Evolutionary conservation across 1,284 basidiomycete species (phyloP), one percentile per base, ranked within the genome.

Genomic region (Earliella scabrosa): DNA sequence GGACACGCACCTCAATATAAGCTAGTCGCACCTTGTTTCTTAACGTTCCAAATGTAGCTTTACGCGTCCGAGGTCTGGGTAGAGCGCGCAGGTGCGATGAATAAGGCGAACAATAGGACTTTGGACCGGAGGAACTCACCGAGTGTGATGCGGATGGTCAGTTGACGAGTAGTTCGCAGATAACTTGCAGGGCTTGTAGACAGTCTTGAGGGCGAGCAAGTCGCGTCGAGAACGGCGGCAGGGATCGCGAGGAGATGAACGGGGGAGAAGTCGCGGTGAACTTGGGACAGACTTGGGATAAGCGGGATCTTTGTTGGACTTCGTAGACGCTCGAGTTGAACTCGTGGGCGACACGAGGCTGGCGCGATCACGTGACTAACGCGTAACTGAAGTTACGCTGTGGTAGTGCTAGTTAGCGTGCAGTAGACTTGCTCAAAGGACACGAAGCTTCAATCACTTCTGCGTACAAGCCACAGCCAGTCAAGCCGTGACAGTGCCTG

Each of bases 261-360:
- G 39, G 32, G 41, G 13, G 16, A 20, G 36, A 36, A 45, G 27
- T n/a, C 44, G 43, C 26, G 7, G 20, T 20, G 20, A 44, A 24
- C 50, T 31, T 23, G 14, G 39, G 21, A 13, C n/a, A n/a, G n/a
- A 40, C 21, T 24, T 20, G 23, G 13, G 39, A 23, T n/a, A 16
- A 41, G 39, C 20, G 31, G 34, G 46, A 44, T 26, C 47, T 58
- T 50, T 45, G 59, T 57, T 60, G 35, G 49, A 57, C 59, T 57
- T 48, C 20, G 43, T 35, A 56, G 54, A 45, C 54, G 54, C 58
- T 51, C 51, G 14, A 52, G 52, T 60, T 60, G 43, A 56, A 60
- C 59, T 57, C 61, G 54, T 50, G 53, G n/a, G n/a, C 45, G 40
- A 51, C 61, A 63, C 61, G 61, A 60, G 61, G 61, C 58, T 32